Conservation (phyloP, 352 stramenopile genomes). For the Globisporangium uncinulatum region DNA sequence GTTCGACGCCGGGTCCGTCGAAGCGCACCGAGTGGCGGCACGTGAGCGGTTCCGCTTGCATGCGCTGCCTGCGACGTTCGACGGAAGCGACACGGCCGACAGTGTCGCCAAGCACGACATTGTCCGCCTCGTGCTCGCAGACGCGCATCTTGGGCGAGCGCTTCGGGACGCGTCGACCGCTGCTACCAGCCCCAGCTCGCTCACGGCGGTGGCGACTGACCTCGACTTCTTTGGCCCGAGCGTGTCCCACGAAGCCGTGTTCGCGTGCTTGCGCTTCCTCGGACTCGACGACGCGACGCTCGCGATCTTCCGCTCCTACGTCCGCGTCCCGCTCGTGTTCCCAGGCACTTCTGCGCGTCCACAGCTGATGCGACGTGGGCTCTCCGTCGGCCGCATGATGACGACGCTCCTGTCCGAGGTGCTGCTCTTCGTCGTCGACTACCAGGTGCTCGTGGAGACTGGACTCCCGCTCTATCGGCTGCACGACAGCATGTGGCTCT, state of each 20-base stretch:
- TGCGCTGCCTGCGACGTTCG: conserved; percentile 18
- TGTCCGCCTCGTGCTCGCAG: conserved; percentile 30
- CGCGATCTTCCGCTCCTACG: conserved; percentile 29
- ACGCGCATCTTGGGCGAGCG: conserved; percentile 23
- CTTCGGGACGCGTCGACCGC: conserved; percentile 6
- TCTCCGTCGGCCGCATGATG: conserved; percentile 31
- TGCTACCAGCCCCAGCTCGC: conserved; percentile 4
- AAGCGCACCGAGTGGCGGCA: conserved; percentile 10
- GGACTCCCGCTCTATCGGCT: conserved; percentile 24
- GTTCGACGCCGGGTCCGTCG: background rate
- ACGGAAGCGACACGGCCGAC: conserved; percentile 8
- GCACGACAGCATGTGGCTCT: conserved; percentile 52
- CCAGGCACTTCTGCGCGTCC: conserved; percentile 18
- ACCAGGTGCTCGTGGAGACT: conserved; percentile 22
- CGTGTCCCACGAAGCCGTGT: conserved; percentile 32
- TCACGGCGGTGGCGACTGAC: conserved; percentile 37
- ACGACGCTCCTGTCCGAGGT: conserved; percentile 35
- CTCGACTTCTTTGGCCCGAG: conserved; percentile 46
- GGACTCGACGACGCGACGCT: conserved; percentile 27
- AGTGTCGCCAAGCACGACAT: conserved; percentile 33
- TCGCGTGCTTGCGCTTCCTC: conserved; percentile 31
- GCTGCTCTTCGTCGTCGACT: conserved; percentile 45
- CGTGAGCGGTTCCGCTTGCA: conserved; percentile 20
- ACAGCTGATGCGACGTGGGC: conserved; percentile 26
- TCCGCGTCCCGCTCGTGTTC: conserved; percentile 34